A percentile compares a stretch with the other conserved stretches of the same genome.
phyloP scores from a whole-genome alignment of 441 rosid genomes.

The Pelargonium australe region DNA sequence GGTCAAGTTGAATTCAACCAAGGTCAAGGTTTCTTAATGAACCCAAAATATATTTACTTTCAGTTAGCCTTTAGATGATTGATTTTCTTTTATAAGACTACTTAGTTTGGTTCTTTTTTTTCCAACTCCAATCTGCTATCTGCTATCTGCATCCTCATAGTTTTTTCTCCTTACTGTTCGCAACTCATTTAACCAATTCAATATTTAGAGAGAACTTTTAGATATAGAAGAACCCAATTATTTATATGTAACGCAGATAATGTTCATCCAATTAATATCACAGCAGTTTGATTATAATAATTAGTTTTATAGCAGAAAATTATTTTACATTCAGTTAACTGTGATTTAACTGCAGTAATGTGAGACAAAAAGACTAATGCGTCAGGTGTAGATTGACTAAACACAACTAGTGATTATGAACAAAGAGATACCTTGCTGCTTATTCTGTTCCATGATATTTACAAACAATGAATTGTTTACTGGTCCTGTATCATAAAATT shows the following conservation, averaged over 20 bases:
- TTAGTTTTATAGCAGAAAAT: background rate
- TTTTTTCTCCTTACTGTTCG: background rate
- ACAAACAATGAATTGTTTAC: conserved; percentile 68
- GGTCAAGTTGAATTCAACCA: too few species aligned
- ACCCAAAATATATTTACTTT: too few species aligned
- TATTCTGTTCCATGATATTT: conserved; percentile 69
- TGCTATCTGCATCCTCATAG: background rate
- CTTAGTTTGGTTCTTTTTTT: background rate
- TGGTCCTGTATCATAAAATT: conserved; percentile 46
- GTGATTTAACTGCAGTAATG: background rate
- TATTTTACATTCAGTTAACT: background rate
- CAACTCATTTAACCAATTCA: background rate
- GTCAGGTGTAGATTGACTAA: background rate
- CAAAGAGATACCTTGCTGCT: conserved; percentile 53
- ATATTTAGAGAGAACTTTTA: background rate
- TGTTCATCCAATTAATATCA: too few species aligned
- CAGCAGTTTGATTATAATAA: too few species aligned
- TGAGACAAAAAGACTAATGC: background rate
- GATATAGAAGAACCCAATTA: background rate
- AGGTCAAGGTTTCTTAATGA: too few species aligned
- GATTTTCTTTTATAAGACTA: background rate
- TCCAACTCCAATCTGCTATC: background rate
- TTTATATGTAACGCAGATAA: background rate
- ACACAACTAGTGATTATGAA: background rate
- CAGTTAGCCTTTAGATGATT: background rate